Evolutionary conservation across 495 filamentous ascomycete genomes (phyloP).

Genomic region (Corynascus novoguineensis): DNA sequence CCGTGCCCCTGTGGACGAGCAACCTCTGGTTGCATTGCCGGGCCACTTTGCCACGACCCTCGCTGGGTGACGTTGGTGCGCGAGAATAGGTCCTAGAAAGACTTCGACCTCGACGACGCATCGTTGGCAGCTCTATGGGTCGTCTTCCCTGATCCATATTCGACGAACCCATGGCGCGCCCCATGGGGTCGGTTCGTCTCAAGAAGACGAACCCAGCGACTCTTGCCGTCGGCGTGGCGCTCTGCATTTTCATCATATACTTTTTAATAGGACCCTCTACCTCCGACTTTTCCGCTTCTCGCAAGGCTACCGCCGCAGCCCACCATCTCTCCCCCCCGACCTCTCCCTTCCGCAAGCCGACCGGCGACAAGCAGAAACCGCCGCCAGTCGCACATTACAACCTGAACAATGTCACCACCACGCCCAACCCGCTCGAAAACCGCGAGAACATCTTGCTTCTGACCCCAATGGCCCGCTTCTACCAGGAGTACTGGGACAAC

Average conservation of each 20-base stretch:
- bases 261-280: conserved; percentile 46
- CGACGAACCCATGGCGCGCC: conserved; percentile 42
- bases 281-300: conserved; percentile 35
- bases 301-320: conserved; percentile 54
- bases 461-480: conserved; percentile 89
- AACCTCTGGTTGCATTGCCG: conserved; percentile 1
- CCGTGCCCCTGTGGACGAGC: conserved; percentile 1
- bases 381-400: conserved; percentile 94
- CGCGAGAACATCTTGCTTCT: conserved; percentile 84
- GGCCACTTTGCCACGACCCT: conserved; percentile 2
- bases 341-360: conserved; percentile 70
- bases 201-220: conserved; percentile 51
- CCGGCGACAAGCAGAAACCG: conserved; percentile 52
- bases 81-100: not conserved
- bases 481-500: conserved; percentile 93
- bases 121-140: conserved; percentile 20
- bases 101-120: not conserved
- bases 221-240: conserved; percentile 42
- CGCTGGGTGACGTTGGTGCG: conserved; percentile 1
- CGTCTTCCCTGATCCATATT: conserved; percentile 16
- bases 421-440: conserved; percentile 64
- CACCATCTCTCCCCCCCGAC: conserved; percentile 77
- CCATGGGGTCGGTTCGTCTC: conserved; percentile 52
- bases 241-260: conserved; percentile 51
- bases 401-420: conserved; percentile 86